Conservation (phyloP, 495 filamentous ascomycete genomes). For the Aspergillus olivimuriae region DNA sequence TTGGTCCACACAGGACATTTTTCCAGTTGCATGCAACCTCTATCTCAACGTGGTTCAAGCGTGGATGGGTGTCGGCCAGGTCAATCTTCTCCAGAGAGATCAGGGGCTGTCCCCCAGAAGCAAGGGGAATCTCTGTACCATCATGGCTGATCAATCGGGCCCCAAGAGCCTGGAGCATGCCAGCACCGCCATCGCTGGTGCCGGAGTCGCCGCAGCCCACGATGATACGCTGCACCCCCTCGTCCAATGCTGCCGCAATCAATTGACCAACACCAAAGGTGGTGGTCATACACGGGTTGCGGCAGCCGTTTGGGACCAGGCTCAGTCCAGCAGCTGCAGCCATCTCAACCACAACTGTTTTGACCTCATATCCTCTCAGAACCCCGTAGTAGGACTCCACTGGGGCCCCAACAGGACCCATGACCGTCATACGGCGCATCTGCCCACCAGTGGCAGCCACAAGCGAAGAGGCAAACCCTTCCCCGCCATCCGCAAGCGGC, state of each 20-base stretch:
- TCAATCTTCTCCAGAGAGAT: slow-evolving; percentile 2
- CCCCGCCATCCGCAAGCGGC: slow-evolving; percentile 7
- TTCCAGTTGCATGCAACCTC: slow-evolving; percentile 10
- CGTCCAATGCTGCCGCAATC: slow-evolving; percentile 6
- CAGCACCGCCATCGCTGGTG: slow-evolving; percentile 7
- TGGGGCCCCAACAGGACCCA: not conserved
- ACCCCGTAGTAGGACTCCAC: slow-evolving; percentile 8
- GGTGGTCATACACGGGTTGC: slow-evolving; percentile 8
- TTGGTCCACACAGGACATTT: slow-evolving; percentile 8
- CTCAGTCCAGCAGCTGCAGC: slow-evolving; percentile 7
- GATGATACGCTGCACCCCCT: slow-evolving; percentile 6
- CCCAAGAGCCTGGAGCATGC: slow-evolving; percentile 8
- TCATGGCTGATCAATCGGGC: not conserved
- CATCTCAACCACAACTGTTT: slow-evolving; percentile 9
- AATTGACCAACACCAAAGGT: slow-evolving; percentile 8
- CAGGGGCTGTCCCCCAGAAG: slow-evolving; percentile 3
- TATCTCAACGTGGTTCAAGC: slow-evolving; percentile 2
- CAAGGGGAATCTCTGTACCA: slow-evolving; percentile 1
- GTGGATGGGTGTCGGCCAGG: slow-evolving; percentile 1
- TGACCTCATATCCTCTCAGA: not conserved
- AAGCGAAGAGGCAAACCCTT: slow-evolving; percentile 5
- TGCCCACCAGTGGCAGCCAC: slow-evolving; percentile 1
- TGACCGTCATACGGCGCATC: not conserved
- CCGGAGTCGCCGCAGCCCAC: slow-evolving; percentile 10
- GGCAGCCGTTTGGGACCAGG: slow-evolving; percentile 1